Evolutionary conservation across 2,329 filamentous ascomycete species (phyloP).

Genomic region (Sclerotinia subarctica): DNA sequence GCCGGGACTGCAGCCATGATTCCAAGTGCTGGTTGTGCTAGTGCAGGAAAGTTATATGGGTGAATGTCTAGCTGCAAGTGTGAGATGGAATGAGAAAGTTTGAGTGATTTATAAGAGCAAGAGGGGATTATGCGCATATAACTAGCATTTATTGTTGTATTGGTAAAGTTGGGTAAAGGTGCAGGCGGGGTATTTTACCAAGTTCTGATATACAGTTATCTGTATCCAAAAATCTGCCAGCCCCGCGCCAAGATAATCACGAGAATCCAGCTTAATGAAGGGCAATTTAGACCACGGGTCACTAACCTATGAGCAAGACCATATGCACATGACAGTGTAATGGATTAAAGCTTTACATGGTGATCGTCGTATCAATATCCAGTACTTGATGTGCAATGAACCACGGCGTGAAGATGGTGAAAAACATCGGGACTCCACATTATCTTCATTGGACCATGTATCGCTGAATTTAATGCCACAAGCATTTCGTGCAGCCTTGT

Average conservation of each 20-base stretch:
- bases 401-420: slow-evolving; percentile 13
- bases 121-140: neutral
- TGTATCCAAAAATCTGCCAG: neutral
- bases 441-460: neutral
- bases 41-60: too few relatives aligned
- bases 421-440: neutral
- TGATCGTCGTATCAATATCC: slow-evolving; percentile 9
- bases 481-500: slow-evolving; percentile 11
- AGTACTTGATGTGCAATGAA: neutral
- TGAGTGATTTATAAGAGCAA: neutral
- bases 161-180: neutral
- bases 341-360: neutral
- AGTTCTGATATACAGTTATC: neutral
- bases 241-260: slow-evolving; percentile 3
- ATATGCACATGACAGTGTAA: slow-evolving; percentile 6
- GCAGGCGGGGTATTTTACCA: neutral
- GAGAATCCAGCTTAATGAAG: slow-evolving; percentile 9
- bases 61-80: neutral
- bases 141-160: neutral
- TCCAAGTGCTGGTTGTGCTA: neutral
- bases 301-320: neutral
- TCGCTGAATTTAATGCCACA: neutral
- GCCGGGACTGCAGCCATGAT: slow-evolving; percentile 22
- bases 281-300: neutral
- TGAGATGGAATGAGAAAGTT: slow-evolving; percentile 14